Percentiles rank a stretch among this genome's conserved stretches.
Evolutionary conservation across 106 monocot species (phyloP).

Genomic region (Phalaenopsis equestris): DNA sequence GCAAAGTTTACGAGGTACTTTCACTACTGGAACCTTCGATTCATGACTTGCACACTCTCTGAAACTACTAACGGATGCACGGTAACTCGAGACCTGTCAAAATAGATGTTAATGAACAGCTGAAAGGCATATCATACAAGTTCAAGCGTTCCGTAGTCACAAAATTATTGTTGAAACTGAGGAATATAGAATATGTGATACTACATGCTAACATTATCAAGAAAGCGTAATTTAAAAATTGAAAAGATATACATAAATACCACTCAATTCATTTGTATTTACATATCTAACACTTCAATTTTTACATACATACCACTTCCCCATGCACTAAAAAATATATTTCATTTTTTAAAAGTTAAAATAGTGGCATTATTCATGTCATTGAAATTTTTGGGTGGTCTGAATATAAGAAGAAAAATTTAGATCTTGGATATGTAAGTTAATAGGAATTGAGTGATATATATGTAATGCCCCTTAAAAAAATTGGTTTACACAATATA

Average conservation of each 20-base stretch:
- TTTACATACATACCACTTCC: no score
- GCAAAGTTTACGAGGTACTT: conserved; percentile 64
- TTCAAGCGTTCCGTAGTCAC: neutral
- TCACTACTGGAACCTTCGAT: conserved; percentile 49
- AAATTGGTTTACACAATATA: neutral
- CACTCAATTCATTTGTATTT: no score
- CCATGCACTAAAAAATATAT: no score
- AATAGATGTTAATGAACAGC: neutral
- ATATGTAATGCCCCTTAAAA: no score
- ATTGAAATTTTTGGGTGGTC: no score
- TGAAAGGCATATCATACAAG: neutral
- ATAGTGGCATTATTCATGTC: no score
- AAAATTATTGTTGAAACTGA: neutral
- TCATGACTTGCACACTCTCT: conserved; percentile 88
- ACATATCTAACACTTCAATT: no score
- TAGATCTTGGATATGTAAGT: no score
- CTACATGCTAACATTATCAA: neutral
- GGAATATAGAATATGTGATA: neutral
- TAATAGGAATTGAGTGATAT: no score
- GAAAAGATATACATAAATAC: no score
- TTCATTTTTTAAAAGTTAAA: no score
- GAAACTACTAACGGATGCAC: conserved; percentile 88
- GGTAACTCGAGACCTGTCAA: conserved; percentile 88
- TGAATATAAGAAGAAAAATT: no score
- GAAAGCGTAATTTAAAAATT: neutral